These are phyloP conservation scores for Heteromeles arbutifolia DNA, from an alignment of 306 rosid species.

Conservation along the genomic window DNA sequence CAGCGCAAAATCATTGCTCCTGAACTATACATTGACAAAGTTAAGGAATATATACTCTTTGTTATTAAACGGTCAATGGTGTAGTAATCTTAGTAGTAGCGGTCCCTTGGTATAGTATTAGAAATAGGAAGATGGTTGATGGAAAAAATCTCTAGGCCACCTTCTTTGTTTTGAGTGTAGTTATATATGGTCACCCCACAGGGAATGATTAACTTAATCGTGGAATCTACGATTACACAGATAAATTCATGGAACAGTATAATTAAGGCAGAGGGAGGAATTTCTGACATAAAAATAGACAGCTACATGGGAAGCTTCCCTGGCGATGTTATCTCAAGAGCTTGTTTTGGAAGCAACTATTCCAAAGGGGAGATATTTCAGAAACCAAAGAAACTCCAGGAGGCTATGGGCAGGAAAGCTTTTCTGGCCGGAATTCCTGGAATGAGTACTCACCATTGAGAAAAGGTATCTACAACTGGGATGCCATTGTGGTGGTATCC, in stretches of 20 bases:
- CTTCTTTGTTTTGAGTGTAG: no score
- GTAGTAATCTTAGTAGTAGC: no score
- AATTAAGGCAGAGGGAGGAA: background rate
- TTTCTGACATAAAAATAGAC: slow-evolving; percentile 1
- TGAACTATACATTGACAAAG: slow-evolving; percentile 42
- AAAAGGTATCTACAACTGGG: no score
- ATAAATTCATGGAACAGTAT: slow-evolving; percentile 2
- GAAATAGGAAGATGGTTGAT: no score
- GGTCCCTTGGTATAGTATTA: no score
- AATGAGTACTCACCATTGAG: background rate
- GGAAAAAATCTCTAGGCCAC: no score
- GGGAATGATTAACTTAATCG: slow-evolving; percentile 13
- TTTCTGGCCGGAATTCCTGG: background rate
- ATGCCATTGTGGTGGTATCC: no score
- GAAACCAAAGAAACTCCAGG: slow-evolving; percentile 8
- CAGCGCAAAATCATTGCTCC: slow-evolving; percentile 47
- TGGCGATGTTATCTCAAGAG: slow-evolving; percentile 21
- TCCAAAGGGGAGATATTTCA: slow-evolving; percentile 12
- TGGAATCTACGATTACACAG: background rate
- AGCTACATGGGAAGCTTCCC: background rate
- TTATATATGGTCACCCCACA: background rate
- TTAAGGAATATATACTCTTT: slow-evolving; percentile 25
- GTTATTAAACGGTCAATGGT: no score
- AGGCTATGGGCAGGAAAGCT: background rate
- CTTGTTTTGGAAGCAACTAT: slow-evolving; percentile 17